Base-by-base conservation (phyloP, 768 basidiomycete genomes). In the Trametes coccinea region DNA sequence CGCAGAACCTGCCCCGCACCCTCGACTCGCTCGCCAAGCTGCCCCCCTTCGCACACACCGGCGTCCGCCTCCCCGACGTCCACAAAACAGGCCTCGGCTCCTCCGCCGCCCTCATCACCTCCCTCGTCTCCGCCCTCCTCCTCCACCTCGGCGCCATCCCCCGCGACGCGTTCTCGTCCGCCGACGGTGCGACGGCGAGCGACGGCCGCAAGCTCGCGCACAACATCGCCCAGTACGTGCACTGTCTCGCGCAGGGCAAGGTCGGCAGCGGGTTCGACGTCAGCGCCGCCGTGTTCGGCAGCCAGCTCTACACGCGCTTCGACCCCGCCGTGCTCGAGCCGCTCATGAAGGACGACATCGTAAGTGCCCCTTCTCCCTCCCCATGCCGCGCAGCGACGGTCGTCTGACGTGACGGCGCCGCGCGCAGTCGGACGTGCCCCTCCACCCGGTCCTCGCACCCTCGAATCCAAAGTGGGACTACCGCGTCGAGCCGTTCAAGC, bases 41-140 rank as follows among this genome's bases (percentile, higher is more conserved):
- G n/a, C 77, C 85, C 3, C 90, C 92, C 0, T 98, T 98, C 77
- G 79, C 77, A 34, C 78, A 81, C 29, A 87, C 91, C 14, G 83
- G 86, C 58, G 88, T 89, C 50, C 76, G 74, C 0, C 79, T 99
- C 40, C 76, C 81, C 0, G 78, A 92, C 52, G 95, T 96, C n/a
- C 95, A 98, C 82, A 99, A 99, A 78, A 98, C 97, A 0, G 97
- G 97, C 8, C 85, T 98, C 50, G 97, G 97, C 43, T 98, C 95
- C 5, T 97, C 95, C 2, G 97, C 97, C 5, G 94, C 97, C 0
- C 83, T 99, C 64, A 97, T 98, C 72, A 98, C 97, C 2, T 96
- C 96, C 46, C 84, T 98, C 61, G 90, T 94, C 53, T 87, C 92
- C 46, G 88, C 87, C 2, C 82, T 99, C 37, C 83, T 98, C 30